A percentile compares a stretch with the other conserved stretches of the same genome.
Evolutionary conservation across 2,329 filamentous ascomycete species (phyloP).

Genomic region (Neofusicoccum ribis): DNA sequence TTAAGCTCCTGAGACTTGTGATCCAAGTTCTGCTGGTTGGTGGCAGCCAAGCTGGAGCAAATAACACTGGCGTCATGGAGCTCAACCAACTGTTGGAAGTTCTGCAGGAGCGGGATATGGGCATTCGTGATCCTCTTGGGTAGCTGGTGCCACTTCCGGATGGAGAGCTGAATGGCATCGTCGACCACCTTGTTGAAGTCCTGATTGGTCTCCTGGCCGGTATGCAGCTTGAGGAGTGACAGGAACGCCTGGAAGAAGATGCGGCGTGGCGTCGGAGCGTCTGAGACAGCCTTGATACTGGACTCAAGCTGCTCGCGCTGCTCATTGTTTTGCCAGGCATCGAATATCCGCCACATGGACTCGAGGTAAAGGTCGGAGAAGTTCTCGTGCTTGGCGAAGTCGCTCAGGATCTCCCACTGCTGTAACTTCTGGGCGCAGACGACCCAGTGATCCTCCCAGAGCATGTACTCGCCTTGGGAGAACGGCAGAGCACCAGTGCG

Average conservation of each 20-base stretch:
- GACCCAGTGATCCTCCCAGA: slow-evolving; percentile 99
- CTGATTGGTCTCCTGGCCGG: slow-evolving; percentile 74
- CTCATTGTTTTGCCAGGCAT: slow-evolving; percentile 87
- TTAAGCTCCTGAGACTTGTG: slow-evolving; percentile 95
- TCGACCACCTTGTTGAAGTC: slow-evolving; percentile 92
- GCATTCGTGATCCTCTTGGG: slow-evolving; percentile 90
- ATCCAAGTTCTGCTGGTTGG: slow-evolving; percentile 82
- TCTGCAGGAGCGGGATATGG: slow-evolving; percentile 90
- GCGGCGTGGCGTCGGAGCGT: slow-evolving; percentile 89
- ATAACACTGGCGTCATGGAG: slow-evolving; percentile 97
- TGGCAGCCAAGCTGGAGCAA: slow-evolving; percentile 83
- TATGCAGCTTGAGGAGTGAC: slow-evolving; percentile 90
- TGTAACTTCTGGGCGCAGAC: slow-evolving; percentile 96
- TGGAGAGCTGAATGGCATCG: slow-evolving; percentile 94
- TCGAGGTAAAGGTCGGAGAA: slow-evolving; percentile 95
- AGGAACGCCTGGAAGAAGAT: slow-evolving; percentile 99
- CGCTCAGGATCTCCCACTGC: slow-evolving; percentile 96
- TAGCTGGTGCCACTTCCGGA: slow-evolving; percentile 98
- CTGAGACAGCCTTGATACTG: slow-evolving; percentile 95
- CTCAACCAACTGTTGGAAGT: slow-evolving; percentile 97
- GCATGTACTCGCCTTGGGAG: slow-evolving; percentile 94
- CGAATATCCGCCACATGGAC: slow-evolving; percentile 91
- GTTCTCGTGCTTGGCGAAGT: slow-evolving; percentile 98
- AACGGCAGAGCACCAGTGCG: slow-evolving; percentile 95
- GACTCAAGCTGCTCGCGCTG: slow-evolving; percentile 87